Evolutionary conservation across 108 stramenopile species (phyloP), one percentile per base, ranked within the genome.

Genomic region (Schizochytrium sp.): DNA sequence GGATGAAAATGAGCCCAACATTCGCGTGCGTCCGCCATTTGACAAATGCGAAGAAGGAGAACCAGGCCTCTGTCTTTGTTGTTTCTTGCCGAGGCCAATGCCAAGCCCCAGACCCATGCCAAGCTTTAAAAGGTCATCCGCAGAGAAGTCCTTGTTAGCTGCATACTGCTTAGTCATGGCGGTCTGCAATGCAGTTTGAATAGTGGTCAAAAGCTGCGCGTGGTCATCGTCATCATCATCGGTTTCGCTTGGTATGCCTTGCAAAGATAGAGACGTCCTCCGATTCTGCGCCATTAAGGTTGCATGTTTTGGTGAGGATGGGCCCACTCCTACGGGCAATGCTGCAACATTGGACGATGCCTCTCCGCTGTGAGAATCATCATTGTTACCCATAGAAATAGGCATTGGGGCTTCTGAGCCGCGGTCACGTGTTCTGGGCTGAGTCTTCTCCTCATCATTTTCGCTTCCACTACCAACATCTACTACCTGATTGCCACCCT

Each of bases 81-180:
- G 61, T 19, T 72, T 46, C 88, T 72, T 72, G 28, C 90, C 92
- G 46, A 93, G 61, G 12, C 92, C 92, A 88, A 93, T 89, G 0
- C 93, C 93, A 40, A 93, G 92, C 46, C 91, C 83, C 12, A 91
- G 88, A 15, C 91, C 91, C 73, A 91, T 38, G 19, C 76, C 89
- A 12, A 89, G 56, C 83, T 64, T 90, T 19, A 90, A 46, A 53
- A 93, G 64, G 46, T 90, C 92, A 40, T 72, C 72, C 17, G 87
- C 42, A 4, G 69, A 72, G 50, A 88, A 56, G 56, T 3, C 61
- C 38, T 28, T 49, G 5, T n/a, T 13, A 4, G 17, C 87, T 7
- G 64, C 64, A 41, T 59, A 42, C 40, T 42, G 57, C 13, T 42
- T 57, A 4, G 41, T 44, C 87, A 87, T 87, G 87, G 44, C 57